These are phyloP conservation scores for Flagelloscypha sp. DNA, from an alignment of 768 basidiomycete genomes.

Conservation along the genomic window DNA sequence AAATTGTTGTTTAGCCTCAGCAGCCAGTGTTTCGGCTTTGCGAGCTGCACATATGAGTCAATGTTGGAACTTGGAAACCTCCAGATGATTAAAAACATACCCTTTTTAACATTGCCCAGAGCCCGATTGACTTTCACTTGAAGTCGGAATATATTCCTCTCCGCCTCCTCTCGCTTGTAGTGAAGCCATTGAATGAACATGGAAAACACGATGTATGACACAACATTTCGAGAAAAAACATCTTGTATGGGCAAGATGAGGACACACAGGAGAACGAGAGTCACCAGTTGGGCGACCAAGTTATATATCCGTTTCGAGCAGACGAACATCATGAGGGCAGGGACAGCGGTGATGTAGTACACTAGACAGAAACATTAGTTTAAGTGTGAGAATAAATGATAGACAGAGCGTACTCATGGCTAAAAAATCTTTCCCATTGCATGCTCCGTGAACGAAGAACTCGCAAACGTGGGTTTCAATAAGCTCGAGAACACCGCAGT, in stretches of 20 bases:
- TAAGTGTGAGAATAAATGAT: not conserved
- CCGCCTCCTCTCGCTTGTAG: constrained; percentile 18
- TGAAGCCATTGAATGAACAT: constrained; percentile 16
- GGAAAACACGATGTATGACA: constrained; percentile 16
- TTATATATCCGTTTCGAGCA: constrained; percentile 17
- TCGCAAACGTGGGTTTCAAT: constrained; percentile 7
- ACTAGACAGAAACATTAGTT: constrained; percentile 4
- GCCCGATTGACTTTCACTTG: constrained; percentile 32
- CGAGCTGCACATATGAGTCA: constrained; percentile 26
- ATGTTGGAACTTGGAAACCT: constrained; percentile 13
- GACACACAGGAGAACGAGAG: constrained; percentile 13
- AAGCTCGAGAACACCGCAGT: constrained; percentile 12
- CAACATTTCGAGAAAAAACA: constrained; percentile 16
- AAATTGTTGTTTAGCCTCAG: constrained; percentile 29
- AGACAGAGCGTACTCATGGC: constrained; percentile 11
- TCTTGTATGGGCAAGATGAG: constrained; percentile 16
- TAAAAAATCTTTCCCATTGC: constrained; percentile 17
- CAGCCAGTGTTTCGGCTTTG: constrained; percentile 25
- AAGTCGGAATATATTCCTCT: constrained; percentile 29
- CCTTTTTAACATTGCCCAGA: constrained; percentile 29
- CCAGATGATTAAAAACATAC: not conserved
- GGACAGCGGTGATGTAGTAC: constrained; percentile 18
- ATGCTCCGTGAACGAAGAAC: constrained; percentile 8
- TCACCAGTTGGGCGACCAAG: constrained; percentile 11
- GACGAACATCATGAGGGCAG: constrained; percentile 18